phyloP scores from a whole-genome alignment of 2,329 filamentous ascomycete genomes.

The Xylariaceae sp. region DNA sequence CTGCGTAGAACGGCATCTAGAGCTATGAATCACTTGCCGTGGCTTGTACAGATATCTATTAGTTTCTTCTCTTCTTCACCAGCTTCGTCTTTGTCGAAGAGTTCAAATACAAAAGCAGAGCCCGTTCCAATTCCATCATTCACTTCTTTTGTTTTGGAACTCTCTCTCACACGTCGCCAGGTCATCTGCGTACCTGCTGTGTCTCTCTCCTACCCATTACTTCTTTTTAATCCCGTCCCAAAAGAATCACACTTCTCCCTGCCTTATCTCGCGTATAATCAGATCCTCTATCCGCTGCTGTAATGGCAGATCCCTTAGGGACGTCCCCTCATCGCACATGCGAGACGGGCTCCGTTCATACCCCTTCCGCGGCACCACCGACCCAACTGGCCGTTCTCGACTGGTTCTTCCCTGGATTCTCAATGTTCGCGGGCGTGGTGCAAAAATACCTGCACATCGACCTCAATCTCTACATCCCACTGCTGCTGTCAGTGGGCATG shows the following conservation, averaged over 20 bases:
- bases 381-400: slow-evolving; percentile 50
- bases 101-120: too few species aligned
- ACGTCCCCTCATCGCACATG: slow-evolving; percentile 4
- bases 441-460: slow-evolving; percentile 56
- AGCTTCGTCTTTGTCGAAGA: too few species aligned
- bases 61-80: too few species aligned
- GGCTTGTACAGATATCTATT: too few species aligned
- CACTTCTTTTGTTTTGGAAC: too few species aligned
- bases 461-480: slow-evolving; percentile 56
- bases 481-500: slow-evolving; percentile 46
- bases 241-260: neutral
- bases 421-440: slow-evolving; percentile 48
- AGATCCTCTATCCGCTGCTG: neutral
- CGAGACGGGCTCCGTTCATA: neutral
- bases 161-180: too few species aligned
- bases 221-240: neutral
- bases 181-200: too few species aligned
- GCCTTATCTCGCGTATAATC: neutral
- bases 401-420: slow-evolving; percentile 61
- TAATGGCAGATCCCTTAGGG: slow-evolving; percentile 20
- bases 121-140: too few species aligned
- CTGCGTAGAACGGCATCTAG: too few species aligned
- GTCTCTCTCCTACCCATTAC: too few species aligned
- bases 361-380: slow-evolving; percentile 10
- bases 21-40: too few species aligned